Evolutionary conservation across 768 basidiomycete species (phyloP), one percentile per base, ranked within the genome.

Genomic region (Boletus sp.): DNA sequence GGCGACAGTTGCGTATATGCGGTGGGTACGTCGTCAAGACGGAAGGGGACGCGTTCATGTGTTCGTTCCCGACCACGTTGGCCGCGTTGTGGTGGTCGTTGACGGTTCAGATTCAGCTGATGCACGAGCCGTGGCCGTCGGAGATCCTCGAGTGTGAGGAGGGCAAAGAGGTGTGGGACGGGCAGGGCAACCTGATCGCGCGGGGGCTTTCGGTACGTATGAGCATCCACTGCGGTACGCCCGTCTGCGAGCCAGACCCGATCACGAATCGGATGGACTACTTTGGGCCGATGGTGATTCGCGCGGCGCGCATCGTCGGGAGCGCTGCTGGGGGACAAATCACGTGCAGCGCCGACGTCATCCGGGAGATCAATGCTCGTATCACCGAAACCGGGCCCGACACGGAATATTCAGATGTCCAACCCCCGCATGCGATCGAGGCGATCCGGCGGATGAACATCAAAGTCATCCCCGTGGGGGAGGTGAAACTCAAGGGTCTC

Each of bases 1-100:
- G 97, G 20, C 82, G 95, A 7, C 86, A 89, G 58, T 76, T 98
- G 33, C 85, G 96, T 30, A 79, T 89, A 41, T 95, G 94, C 65
- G 94, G 94, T 30, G 97, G 97, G 1, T 99, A 98, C 71, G 94
- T 98, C 75, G 96, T 98, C 67, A 99, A 99, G 76, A 99, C 97
- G 11, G 97, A 99, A 86, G 97, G 97, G 30, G 97, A 98, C 67
- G 87, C 96, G 1, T 99, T 99, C 78, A 95, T 99, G 91, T 94
- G 94, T 52, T 93, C 96, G 20, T 99, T 99, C 81, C 90, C 92
- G 3, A 91, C 87, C 2, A 83, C 93, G 12, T 78, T 93, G 2
- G 81, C 90, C 0, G 97, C 93, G 0, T 73, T 98, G 17, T 87
- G 93, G 80, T 99, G 93, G 90, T 89, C 88, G 62, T 77, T 97